A percentile compares a stretch with the other conserved stretches of the same genome.
phyloP scores from a whole-genome alignment of 768 basidiomycete genomes.

The Nevesoporus exiguus region DNA sequence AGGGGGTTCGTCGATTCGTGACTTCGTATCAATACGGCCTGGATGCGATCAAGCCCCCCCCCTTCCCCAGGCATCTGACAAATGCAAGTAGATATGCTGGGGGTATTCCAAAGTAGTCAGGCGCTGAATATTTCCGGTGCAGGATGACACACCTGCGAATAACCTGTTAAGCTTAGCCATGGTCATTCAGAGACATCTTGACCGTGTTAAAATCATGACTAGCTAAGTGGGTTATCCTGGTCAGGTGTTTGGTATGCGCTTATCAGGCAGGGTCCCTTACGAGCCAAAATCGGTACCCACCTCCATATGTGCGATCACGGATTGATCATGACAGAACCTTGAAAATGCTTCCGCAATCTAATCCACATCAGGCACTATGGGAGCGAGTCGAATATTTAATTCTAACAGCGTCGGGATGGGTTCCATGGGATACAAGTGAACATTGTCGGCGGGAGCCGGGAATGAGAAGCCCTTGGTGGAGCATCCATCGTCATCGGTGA shows the following conservation, averaged over 20 bases:
- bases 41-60: neutral
- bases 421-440: slow-evolving; percentile 5
- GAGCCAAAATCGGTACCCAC: slow-evolving; percentile 11
- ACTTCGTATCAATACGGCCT: neutral
- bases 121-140: slow-evolving; percentile 1
- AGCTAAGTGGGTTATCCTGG: slow-evolving; percentile 22
- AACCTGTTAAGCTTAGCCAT: slow-evolving; percentile 15
- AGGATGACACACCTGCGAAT: neutral
- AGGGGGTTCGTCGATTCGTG: neutral
- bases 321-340: slow-evolving; percentile 20
- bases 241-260: slow-evolving; percentile 25
- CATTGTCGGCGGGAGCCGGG: slow-evolving; percentile 3
- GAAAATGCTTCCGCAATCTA: slow-evolving; percentile 9
- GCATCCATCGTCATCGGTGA: neutral
- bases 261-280: slow-evolving; percentile 14
- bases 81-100: neutral
- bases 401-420: slow-evolving; percentile 7
- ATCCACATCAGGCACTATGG: slow-evolving; percentile 15
- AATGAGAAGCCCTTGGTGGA: neutral
- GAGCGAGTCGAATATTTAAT: slow-evolving; percentile 10
- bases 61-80: neutral
- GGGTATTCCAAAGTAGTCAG: neutral
- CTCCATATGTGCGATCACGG: slow-evolving; percentile 4
- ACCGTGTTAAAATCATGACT: slow-evolving; percentile 8
- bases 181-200: neutral